These are phyloP conservation scores for Babesia caballi DNA, from an alignment of 169 alveolate genomes.

Conservation along the genomic window DNA sequence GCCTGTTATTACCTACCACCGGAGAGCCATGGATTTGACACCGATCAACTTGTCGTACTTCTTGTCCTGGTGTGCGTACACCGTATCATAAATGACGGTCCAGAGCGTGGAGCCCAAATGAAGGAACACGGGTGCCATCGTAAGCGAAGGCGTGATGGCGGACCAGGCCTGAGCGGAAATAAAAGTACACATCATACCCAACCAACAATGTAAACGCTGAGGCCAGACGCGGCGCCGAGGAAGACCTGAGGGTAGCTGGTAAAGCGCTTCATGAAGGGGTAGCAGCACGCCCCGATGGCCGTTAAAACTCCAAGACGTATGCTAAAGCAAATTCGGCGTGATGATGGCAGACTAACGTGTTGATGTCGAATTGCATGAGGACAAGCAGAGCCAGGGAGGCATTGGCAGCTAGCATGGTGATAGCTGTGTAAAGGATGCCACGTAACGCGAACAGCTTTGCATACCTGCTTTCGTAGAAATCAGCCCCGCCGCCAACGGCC, in stretches of 20 bases:
- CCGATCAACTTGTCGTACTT: constrained; percentile 83
- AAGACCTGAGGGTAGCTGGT: constrained; percentile 87
- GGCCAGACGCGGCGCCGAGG: constrained; percentile 88
- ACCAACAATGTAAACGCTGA: constrained; percentile 83
- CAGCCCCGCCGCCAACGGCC: constrained; percentile 92
- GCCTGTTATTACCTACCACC: constrained; percentile 72
- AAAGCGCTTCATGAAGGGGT: constrained; percentile 89
- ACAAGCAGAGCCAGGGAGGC: constrained; percentile 44
- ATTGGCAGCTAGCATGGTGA: constrained; percentile 30
- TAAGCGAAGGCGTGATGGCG: constrained; percentile 61
- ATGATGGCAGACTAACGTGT: constrained; percentile 12
- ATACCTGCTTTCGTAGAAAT: constrained; percentile 74
- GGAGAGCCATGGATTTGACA: constrained; percentile 87
- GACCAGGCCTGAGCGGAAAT: constrained; percentile 68
- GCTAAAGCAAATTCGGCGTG: background rate
- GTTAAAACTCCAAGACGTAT: constrained; percentile 68
- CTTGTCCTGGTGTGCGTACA: constrained; percentile 93
- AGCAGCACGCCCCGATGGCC: constrained; percentile 77
- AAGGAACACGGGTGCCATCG: constrained; percentile 59
- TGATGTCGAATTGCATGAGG: constrained; percentile 43
- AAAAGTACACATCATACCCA: constrained; percentile 21
- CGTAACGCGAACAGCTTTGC: constrained; percentile 25
- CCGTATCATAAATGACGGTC: constrained; percentile 91
- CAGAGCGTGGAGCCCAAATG: constrained; percentile 77
- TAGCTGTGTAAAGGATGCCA: constrained; percentile 19